phyloP scores from a whole-genome alignment of 805 yeast genomes.

The Hanseniaspora nectarophila region DNA sequence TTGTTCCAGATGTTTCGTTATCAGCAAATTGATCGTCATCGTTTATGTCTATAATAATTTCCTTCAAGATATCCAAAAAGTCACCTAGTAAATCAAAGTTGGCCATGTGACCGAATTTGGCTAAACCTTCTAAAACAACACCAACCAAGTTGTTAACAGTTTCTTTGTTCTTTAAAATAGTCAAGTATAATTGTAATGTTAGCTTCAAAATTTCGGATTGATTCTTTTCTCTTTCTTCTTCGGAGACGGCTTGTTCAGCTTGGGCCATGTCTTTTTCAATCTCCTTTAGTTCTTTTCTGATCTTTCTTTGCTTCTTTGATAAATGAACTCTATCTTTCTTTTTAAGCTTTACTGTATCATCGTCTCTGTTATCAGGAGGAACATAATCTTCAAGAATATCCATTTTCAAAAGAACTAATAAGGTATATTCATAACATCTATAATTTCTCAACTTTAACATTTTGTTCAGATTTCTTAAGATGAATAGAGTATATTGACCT shows the following conservation, averaged over 20 bases:
- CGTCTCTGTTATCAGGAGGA: conserved; percentile 44
- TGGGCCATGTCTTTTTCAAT: conserved; percentile 80
- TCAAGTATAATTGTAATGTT: conserved; percentile 62
- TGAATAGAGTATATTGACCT: conserved; percentile 70
- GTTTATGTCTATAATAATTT: conserved; percentile 48
- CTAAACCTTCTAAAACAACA: conserved; percentile 79
- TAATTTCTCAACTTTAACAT: conserved; percentile 62
- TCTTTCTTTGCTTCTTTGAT: conserved; percentile 80
- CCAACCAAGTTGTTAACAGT: conserved; percentile 61
- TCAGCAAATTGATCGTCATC: conserved; percentile 26
- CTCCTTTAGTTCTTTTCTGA: conserved; percentile 69
- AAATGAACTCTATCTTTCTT: conserved; percentile 86
- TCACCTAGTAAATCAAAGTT: conserved; percentile 90
- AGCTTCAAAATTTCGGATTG: conserved; percentile 75
- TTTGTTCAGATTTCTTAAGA: conserved; percentile 55
- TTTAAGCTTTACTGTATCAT: conserved; percentile 40
- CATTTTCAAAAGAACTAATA: conserved; percentile 60
- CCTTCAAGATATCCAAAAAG: conserved; percentile 76
- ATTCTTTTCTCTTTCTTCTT: conserved; percentile 70
- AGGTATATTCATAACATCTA: conserved; percentile 70
- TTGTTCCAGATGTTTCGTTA: conserved; percentile 28
- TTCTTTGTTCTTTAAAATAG: conserved; percentile 45
- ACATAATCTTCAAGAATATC: conserved; percentile 58
- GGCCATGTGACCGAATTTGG: conserved; percentile 82
- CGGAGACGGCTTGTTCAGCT: conserved; percentile 80